Percentiles rank a stretch among this genome's conserved stretches.
Evolutionary conservation across 768 basidiomycete species (phyloP).

Genomic region (Butyriboletus loyo): DNA sequence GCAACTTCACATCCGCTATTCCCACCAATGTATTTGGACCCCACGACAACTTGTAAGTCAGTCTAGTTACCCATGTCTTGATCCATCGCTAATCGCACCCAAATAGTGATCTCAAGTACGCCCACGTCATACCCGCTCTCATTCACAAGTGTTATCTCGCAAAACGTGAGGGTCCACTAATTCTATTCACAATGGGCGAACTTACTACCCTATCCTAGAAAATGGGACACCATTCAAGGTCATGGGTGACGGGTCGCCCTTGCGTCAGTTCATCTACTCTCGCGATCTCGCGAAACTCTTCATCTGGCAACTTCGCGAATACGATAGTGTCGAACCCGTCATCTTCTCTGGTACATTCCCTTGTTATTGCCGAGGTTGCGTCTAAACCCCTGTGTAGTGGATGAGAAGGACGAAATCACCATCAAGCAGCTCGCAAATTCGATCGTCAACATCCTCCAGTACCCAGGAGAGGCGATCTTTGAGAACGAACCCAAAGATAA

Average conservation of each 20-base stretch:
- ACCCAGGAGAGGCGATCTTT: slow-evolving; percentile 75
- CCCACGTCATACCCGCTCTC: slow-evolving; percentile 93
- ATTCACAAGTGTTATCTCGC: slow-evolving; percentile 93
- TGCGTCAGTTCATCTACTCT: slow-evolving; percentile 99
- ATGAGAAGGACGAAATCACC: slow-evolving; percentile 91
- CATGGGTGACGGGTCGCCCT: slow-evolving; percentile 86
- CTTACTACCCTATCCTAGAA: slow-evolving; percentile 49
- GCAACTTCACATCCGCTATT: slow-evolving; percentile 94
- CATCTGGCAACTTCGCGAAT: slow-evolving; percentile 89
- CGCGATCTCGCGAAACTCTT: slow-evolving; percentile 92
- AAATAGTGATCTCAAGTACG: slow-evolving; percentile 75
- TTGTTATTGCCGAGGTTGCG: neutral
- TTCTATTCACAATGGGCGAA: neutral
- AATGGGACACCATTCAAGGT: slow-evolving; percentile 77
- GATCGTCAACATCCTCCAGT: slow-evolving; percentile 82
- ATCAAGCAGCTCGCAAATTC: slow-evolving; percentile 89
- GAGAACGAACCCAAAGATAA: slow-evolving; percentile 68
- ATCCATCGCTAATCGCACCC: slow-evolving; percentile 5
- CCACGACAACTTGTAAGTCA: slow-evolving; percentile 82
- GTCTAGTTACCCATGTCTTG: slow-evolving; percentile 13
- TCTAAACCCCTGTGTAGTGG: slow-evolving; percentile 47
- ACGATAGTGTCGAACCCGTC: slow-evolving; percentile 88
- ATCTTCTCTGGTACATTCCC: slow-evolving; percentile 73
- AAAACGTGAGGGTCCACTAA: slow-evolving; percentile 53
- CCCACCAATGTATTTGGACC: slow-evolving; percentile 98